These are phyloP conservation scores for Ganoderma lingzhi DNA, from an alignment of 1,284 basidiomycete species.

Conservation along the genomic window DNA sequence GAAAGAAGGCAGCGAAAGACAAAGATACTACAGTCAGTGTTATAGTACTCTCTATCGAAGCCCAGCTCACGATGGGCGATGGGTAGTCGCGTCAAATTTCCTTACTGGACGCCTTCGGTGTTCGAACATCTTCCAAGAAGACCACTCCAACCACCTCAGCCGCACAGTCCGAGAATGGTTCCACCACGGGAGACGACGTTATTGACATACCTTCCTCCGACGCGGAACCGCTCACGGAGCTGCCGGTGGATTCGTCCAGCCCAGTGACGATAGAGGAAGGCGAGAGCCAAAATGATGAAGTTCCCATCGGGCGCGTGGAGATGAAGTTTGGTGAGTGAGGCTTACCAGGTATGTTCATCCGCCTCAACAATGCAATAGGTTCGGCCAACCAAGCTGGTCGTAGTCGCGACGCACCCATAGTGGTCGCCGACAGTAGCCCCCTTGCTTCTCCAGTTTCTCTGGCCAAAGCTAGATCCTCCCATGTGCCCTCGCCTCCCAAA, in stretches of 20 bases:
- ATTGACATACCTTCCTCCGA: constrained; percentile 30
- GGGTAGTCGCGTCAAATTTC: constrained; percentile 35
- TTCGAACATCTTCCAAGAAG: constrained; percentile 23
- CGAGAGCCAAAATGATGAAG: not conserved
- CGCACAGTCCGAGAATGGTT: constrained; percentile 23
- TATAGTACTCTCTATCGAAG: not conserved
- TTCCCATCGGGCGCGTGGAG: not conserved
- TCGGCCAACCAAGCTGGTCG: constrained; percentile 7
- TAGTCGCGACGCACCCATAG: constrained; percentile 37
- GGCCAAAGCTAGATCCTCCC: not conserved
- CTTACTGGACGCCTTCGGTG: constrained; percentile 31
- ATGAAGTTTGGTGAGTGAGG: constrained; percentile 9
- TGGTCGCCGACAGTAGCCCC: constrained; percentile 28
- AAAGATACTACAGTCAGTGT: constrained; percentile 25
- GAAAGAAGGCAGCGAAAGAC: constrained; percentile 25
- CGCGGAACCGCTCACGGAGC: constrained; percentile 22
- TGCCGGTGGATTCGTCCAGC: constrained; percentile 22
- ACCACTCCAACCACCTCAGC: constrained; percentile 19
- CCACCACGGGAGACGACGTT: constrained; percentile 14
- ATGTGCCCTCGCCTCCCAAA: constrained; percentile 21
- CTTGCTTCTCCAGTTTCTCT: constrained; percentile 15
- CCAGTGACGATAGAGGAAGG: constrained; percentile 19
- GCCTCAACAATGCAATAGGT: constrained; percentile 5
- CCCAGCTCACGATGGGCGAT: not conserved
- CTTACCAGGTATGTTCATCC: constrained; percentile 1